phyloP scores from a whole-genome alignment of 495 filamentous ascomycete species.

The Cercophora scortea region DNA sequence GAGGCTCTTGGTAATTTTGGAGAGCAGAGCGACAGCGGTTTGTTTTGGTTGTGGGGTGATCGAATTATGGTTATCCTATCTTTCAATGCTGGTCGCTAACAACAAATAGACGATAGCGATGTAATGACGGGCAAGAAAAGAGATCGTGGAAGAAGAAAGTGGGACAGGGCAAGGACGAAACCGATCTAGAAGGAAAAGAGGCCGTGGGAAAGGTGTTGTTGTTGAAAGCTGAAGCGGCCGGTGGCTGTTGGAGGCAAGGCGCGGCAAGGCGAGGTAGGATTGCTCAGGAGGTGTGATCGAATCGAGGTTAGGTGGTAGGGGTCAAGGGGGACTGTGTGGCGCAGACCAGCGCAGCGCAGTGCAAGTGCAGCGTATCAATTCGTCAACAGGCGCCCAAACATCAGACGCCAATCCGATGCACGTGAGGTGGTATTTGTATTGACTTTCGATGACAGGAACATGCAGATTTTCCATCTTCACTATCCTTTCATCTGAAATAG shows the following conservation, averaged over 20 bases:
- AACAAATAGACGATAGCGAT: not conserved
- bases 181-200: not conserved
- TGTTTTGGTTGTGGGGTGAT: too few species aligned
- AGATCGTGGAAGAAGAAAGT: not conserved
- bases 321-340: conserved; percentile 12
- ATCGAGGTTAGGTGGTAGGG: conserved; percentile 14
- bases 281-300: conserved; percentile 22
- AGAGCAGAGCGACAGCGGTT: not conserved
- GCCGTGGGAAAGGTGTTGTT: not conserved
- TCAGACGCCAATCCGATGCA: not conserved
- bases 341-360: conserved; percentile 7
- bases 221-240: not conserved
- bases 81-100: not conserved
- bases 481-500: too few species aligned
- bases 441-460: not conserved
- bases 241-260: not conserved
- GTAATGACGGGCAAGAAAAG: not conserved
- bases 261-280: conserved; percentile 4
- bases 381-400: not conserved
- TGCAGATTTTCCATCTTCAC: too few species aligned
- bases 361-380: not conserved
- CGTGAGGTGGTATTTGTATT: not conserved
- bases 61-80: too few species aligned
- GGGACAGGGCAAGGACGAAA: not conserved
- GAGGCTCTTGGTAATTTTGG: too few species aligned